A percentile compares a stretch with the other conserved stretches of the same genome.
phyloP scores from a whole-genome alignment of 148 eudicot species.

The Rhododendron ferrugineum region DNA sequence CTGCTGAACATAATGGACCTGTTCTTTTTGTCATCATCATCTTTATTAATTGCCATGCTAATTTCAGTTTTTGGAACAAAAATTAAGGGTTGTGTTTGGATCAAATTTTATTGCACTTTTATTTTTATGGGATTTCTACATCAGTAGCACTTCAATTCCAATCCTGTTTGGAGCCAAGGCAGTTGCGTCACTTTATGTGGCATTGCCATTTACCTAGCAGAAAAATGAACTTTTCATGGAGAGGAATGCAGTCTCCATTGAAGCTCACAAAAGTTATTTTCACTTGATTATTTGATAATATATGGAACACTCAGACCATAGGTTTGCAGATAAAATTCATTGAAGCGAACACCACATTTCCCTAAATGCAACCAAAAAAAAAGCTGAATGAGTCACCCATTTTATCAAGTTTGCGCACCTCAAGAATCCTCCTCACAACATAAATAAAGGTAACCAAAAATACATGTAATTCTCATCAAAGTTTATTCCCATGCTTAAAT shows the following conservation, averaged over 20 bases:
- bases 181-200: not conserved
- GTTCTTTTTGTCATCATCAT: not conserved
- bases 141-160: not conserved
- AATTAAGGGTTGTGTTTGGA: not conserved
- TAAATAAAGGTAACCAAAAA: not conserved
- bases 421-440: not conserved
- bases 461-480: not conserved
- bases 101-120: not conserved
- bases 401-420: not conserved
- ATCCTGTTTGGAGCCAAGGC: not conserved
- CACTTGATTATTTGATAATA: not conserved
- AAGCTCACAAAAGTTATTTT: not conserved
- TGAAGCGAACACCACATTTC: not conserved
- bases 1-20: not conserved
- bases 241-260: not conserved
- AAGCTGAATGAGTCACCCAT: not conserved
- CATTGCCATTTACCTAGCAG: not conserved
- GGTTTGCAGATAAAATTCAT: not conserved
- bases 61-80: not conserved
- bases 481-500: not conserved
- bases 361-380: not conserved
- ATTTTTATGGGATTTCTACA: not conserved
- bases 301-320: not conserved
- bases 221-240: not conserved
- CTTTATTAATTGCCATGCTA: not conserved